These are phyloP conservation scores for Xylaria sp. DNA, from an alignment of 2,329 filamentous ascomycete genomes.

Conservation along the genomic window DNA sequence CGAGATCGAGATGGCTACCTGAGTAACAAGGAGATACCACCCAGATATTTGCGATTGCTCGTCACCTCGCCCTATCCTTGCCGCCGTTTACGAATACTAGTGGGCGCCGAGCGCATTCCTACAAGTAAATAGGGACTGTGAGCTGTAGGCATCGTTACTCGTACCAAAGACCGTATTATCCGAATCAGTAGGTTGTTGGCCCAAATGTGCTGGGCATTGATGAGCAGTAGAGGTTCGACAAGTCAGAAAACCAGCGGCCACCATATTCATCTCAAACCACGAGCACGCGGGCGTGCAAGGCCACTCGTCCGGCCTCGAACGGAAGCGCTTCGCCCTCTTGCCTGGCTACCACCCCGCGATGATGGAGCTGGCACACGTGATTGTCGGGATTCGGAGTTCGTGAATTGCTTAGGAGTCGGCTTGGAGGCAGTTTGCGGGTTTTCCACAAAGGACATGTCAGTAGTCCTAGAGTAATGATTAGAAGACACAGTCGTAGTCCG, in stretches of 20 bases:
- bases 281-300: constrained; percentile 42
- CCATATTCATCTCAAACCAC: constrained; percentile 39
- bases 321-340: constrained; percentile 33
- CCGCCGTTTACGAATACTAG: not conserved
- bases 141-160: not conserved
- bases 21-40: constrained; percentile 7
- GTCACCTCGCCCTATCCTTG: not conserved
- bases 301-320: constrained; percentile 42
- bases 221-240: not conserved
- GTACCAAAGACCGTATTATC: not conserved
- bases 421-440: constrained; percentile 62
- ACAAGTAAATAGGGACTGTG: not conserved
- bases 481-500: constrained; percentile 16
- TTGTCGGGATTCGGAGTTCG: constrained; percentile 39
- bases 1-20: constrained; percentile 38
- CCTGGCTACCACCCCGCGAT: constrained; percentile 34
- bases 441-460: constrained; percentile 85
- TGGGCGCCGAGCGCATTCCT: not conserved
- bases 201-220: not conserved
- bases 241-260: not conserved
- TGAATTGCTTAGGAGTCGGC: constrained; percentile 41
- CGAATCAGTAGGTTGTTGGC: not conserved
- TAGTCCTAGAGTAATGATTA: constrained; percentile 56
- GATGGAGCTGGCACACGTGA: constrained; percentile 45
- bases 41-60: constrained; percentile 1